Evolutionary conservation across 768 basidiomycete species (phyloP), one percentile per base, ranked within the genome.

Genomic region (Hortiboletus campestris): DNA sequence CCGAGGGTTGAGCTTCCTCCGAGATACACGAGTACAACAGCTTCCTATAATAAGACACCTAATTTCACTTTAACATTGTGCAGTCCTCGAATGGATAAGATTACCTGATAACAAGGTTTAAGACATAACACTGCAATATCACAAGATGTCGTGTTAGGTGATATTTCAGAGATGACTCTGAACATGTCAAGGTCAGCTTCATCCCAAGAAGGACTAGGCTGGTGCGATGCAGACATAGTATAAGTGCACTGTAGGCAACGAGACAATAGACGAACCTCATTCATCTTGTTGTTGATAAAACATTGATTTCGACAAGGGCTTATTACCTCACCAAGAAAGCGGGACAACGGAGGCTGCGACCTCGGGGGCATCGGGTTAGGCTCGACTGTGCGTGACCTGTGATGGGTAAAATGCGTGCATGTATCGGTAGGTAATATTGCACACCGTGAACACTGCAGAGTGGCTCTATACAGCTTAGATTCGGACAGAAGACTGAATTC

Each of bases 21-120:
- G 52, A 28, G 29, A 39, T 42, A 22, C 13, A 16, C 7, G 56
- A 39, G 51, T 31, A 48, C 28, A 71, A 5, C n/a, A 59, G 35
- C 16, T 45, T 56, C 17, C 45, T 53, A 44, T 71, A 59, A 45
- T 70, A 47, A 42, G 56, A 47, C 13, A 73, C 66, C 70, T 71
- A 25, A 19, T 22, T 45, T 50, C 29, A 20, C 47, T 45, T 66
- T 45, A 61, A 46, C 2, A 47, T n/a, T 32, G 31, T 9, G 28
- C 39, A 31, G 6, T 19, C 40, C 31, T 32, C 20, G 6, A 40
- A 25, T 17, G 25, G 28, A 44, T 29, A 28, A 20, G 52, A 28
- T 48, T 51, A 85, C 87, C 74, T 89, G 83, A 29, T 69, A 67
- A 65, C 88, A 89, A 6, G 84, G 80, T 57, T 81, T 84, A 11